Conservation (phyloP, 345 rosid species). For the Gossypium ekmanianum region DNA sequence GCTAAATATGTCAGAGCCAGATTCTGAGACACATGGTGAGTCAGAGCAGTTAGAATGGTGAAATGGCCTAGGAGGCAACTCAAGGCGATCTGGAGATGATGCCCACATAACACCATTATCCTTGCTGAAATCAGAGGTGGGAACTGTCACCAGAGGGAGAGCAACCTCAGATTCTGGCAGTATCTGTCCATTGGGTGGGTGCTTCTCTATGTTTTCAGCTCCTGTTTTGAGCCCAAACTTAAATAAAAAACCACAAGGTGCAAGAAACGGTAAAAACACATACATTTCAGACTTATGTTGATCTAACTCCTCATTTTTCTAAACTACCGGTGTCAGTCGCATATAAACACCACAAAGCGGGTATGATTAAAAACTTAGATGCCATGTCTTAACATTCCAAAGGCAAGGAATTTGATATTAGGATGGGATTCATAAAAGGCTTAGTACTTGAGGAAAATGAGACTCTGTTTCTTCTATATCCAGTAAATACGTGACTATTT, state of each 20-base stretch:
- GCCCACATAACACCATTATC: constrained; percentile 74
- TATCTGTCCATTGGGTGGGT: constrained; percentile 40
- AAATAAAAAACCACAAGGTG: constrained; percentile 10
- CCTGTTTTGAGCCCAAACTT: constrained; percentile 37
- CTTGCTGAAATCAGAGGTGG: constrained; percentile 53
- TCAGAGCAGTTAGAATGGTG: constrained; percentile 89
- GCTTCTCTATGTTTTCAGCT: constrained; percentile 48
- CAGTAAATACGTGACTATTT: neutral
- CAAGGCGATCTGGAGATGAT: constrained; percentile 76
- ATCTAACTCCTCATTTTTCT: neutral
- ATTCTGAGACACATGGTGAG: constrained; percentile 92
- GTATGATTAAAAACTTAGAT: neutral
- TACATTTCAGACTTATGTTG: neutral
- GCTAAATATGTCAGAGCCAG: constrained; percentile 90
- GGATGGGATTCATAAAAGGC: neutral
- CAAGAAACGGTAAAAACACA: neutral
- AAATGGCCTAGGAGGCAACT: constrained; percentile 70
- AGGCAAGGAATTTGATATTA: neutral
- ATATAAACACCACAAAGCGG: neutral
- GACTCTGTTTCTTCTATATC: neutral
- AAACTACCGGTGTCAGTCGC: neutral
- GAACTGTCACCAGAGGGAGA: constrained; percentile 71
- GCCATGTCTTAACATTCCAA: neutral
- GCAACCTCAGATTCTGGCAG: constrained; percentile 48
- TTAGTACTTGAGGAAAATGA: neutral